Base-by-base conservation (phyloP, 2,329 filamentous ascomycete genomes). In the Microdochium bolleyi region DNA sequence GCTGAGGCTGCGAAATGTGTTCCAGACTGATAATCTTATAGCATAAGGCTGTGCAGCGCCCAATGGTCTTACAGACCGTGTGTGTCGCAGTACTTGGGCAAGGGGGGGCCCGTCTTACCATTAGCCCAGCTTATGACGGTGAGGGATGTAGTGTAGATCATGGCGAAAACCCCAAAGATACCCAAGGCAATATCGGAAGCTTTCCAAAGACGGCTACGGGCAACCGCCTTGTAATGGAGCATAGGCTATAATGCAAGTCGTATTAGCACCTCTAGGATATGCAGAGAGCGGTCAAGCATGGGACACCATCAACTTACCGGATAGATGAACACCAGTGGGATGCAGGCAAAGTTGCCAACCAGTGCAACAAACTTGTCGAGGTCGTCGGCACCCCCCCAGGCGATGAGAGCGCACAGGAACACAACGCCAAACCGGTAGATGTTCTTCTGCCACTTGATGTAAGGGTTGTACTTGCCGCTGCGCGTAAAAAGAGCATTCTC, bases 391-490 rank as follows among this genome's bases (percentile, higher is more conserved):
- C 94, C 94, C 48, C 86, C 84, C 90, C 91, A 99, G 1, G 92
- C 92, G 58, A 99, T 87, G 54, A 84, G 71, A 1, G 92, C 88
- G 64, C 94, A 97, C 24, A 94, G 70, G 63, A 89, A 82, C 50
- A 97, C 94, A 57, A 96, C 83, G 65, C 92, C 85, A 77, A 97
- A 99, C 52, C 94, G 87, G 76, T 96, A 99, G 32, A 87, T 75
- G 62, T 99, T 99, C 83, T 99, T 99, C 78, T 97, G 89, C 94
- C 94, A 99, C 75, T 99, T 99, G 76, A 99, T 95, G 66, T 89
- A 94, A 1, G 91, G 92, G 66, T 97, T 96, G 73, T 96, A 96
- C 72, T 99, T 99, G 61, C 94, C 92, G 57, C 91, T 96, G 65
- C 88, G 81, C 24, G 89, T 95, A 70, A 97, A 99, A 7, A 97